These are phyloP conservation scores for Fusarium sp. DNA, from an alignment of 2,329 filamentous ascomycete genomes.

Conservation along the genomic window DNA sequence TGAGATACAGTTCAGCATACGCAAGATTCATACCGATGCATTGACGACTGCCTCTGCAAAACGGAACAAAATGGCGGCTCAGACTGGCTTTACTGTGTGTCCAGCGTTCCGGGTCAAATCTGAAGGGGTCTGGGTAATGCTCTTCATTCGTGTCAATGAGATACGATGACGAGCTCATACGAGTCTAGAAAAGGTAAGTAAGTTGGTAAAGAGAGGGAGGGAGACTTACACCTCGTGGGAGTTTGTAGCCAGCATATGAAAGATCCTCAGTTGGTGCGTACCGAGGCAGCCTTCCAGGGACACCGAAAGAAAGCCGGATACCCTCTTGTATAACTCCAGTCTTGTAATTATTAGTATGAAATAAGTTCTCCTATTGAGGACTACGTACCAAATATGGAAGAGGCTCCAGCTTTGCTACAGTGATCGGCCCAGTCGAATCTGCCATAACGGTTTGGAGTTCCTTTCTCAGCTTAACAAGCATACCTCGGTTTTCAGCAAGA, in stretches of 20 bases:
- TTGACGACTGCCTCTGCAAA: not conserved
- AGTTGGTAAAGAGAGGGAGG: rapidly evolving
- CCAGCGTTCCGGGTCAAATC: not conserved
- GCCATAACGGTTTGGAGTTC: not conserved
- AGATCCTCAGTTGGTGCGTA: slow-evolving; percentile 2
- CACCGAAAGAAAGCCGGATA: not conserved
- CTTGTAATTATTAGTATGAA: not conserved
- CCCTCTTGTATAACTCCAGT: not conserved
- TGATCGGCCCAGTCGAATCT: not conserved
- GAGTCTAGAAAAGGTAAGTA: not conserved
- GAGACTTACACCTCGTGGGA: not conserved
- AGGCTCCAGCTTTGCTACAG: not conserved
- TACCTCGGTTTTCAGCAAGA: not conserved
- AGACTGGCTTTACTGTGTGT: not conserved
- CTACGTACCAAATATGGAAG: not conserved
- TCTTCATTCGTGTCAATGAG: not conserved
- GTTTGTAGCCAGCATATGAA: not conserved
- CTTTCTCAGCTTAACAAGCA: not conserved
- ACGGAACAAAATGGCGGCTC: not conserved
- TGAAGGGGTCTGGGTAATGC: not conserved
- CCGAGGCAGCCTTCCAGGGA: not conserved
- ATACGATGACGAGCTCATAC: not conserved
- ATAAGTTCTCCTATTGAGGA: rapidly evolving
- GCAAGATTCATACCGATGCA: slow-evolving; percentile 1
- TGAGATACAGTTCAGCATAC: slow-evolving; percentile 3